These are phyloP conservation scores for Epichloe sp. DNA, from an alignment of 2,329 filamentous ascomycete genomes.

Conservation along the genomic window DNA sequence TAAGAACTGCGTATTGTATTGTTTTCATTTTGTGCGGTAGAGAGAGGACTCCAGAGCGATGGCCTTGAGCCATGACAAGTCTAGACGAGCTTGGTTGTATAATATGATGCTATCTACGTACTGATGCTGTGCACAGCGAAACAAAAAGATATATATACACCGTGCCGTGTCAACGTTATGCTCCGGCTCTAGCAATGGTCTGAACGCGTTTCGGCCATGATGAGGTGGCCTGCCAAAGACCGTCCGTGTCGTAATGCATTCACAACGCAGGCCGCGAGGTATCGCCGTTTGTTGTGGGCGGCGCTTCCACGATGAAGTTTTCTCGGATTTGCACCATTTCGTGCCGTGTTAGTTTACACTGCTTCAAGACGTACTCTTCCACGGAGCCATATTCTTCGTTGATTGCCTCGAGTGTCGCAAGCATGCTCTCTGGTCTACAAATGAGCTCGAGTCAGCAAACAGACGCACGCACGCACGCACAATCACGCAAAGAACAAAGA, in stretches of 20 bases:
- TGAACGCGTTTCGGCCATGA: neutral
- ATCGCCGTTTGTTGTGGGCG: neutral
- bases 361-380: constrained; percentile 46
- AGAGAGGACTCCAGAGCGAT: neutral
- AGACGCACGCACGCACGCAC: no score
- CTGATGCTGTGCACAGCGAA: neutral
- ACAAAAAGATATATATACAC: no score
- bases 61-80: neutral
- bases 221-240: neutral
- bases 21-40: neutral
- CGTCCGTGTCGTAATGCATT: neutral
- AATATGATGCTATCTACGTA: neutral
- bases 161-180: neutral
- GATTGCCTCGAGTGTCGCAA: constrained; percentile 39
- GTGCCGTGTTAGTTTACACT: constrained; percentile 42
- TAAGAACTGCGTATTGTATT: neutral
- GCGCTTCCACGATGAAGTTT: constrained; percentile 31
- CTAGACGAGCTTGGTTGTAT: neutral
- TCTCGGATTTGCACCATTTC: constrained; percentile 39
- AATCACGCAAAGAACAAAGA: neutral
- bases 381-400: constrained; percentile 47
- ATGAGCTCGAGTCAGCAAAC: no score
- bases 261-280: neutral
- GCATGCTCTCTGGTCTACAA: constrained; percentile 31
- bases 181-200: neutral